Base-by-base conservation (phyloP, 1,284 basidiomycete species). In the Rhodotorula sp. region DNA sequence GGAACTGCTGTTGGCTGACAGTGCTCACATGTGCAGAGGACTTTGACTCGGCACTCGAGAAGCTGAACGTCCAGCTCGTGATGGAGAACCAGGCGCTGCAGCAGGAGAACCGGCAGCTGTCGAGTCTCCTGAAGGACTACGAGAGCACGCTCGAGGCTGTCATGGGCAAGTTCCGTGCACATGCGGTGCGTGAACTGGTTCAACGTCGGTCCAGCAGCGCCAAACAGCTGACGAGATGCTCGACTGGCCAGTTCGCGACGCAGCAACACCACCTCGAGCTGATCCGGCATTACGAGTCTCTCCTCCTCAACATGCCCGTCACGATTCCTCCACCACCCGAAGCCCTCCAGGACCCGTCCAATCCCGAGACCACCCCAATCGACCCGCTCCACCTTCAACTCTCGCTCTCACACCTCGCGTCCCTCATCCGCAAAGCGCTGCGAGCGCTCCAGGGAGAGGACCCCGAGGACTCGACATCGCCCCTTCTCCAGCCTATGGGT, bases 101-200 rank as follows among this genome's bases (percentile, higher is more conserved):
- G 60, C 89, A 97, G 74, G 95, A 99, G 81, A 97, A 98, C 83
- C 93, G 91, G 80, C 93, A 97, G 79, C 85, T 98, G 39, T 90
- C 89, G 68, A 79, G 86, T 34, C 84, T 99, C 34, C 83, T 99
- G 67, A 94, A 94, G 77, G 96, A 99, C 81, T 95, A 96, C 79
- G 95, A 99, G 80, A 85, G 86, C 71, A 97, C 94, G 1, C 86
- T 99, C 82, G 94, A 98, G 78, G 93, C 89, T 47, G 90, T 99
- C 79, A 98, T 99, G 95, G 83, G 87, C 68, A 97, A 97, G 82
- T 98, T 98, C 80, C 86, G 94, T 62, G 89, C 89, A 71, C 90
- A 97, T 78, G 88, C 93, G 27, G 94, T 96, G 79, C 78, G 92
- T 86, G 24, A 6, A 10, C n/a, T 0, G 8, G 17, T 57, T 19